phyloP scores from a whole-genome alignment of 768 basidiomycete species.

The Clitopilus hobsonii region DNA sequence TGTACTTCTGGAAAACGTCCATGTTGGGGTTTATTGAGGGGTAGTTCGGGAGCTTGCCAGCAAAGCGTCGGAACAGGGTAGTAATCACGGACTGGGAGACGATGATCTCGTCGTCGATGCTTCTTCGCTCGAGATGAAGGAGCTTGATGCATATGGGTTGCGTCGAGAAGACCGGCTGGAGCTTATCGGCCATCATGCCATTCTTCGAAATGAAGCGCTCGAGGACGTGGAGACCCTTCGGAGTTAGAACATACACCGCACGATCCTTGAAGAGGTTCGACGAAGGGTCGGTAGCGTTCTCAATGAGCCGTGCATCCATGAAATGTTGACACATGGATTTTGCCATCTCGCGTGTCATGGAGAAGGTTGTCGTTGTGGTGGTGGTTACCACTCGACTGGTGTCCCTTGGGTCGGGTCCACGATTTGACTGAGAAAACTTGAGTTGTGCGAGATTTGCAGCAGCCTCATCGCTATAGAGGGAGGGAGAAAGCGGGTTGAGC shows the following conservation, averaged over 20 bases:
- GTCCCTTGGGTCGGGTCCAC: slow-evolving; percentile 97
- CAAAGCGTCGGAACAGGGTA: slow-evolving; percentile 92
- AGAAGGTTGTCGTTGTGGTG: slow-evolving; percentile 98
- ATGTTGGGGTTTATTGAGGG: slow-evolving; percentile 39
- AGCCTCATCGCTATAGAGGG: slow-evolving; percentile 79
- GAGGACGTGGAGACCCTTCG: slow-evolving; percentile 96
- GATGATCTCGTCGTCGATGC: slow-evolving; percentile 95
- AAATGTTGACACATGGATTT: slow-evolving; percentile 99
- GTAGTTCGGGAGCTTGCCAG: slow-evolving; percentile 84
- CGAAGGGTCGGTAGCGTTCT: slow-evolving; percentile 89
- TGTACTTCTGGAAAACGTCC: slow-evolving; percentile 69
- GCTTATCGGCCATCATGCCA: slow-evolving; percentile 92
- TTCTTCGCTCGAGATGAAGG: slow-evolving; percentile 91
- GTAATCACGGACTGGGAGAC: slow-evolving; percentile 92
- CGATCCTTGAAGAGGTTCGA: slow-evolving; percentile 96
- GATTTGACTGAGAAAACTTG: slow-evolving; percentile 98
- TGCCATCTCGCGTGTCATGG: slow-evolving; percentile 99
- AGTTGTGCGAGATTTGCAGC: slow-evolving; percentile 89
- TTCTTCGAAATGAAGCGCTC: slow-evolving; percentile 99
- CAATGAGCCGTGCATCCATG: slow-evolving; percentile 97
- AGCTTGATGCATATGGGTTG: slow-evolving; percentile 98
- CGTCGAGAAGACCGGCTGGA: slow-evolving; percentile 81
- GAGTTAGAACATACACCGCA: slow-evolving; percentile 91
- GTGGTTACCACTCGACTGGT: slow-evolving; percentile 98
- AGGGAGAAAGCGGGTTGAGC: slow-evolving; percentile 8